These are phyloP conservation scores for Astrocystis sublimbata DNA, from an alignment of 495 filamentous ascomycete genomes.

Conservation along the genomic window DNA sequence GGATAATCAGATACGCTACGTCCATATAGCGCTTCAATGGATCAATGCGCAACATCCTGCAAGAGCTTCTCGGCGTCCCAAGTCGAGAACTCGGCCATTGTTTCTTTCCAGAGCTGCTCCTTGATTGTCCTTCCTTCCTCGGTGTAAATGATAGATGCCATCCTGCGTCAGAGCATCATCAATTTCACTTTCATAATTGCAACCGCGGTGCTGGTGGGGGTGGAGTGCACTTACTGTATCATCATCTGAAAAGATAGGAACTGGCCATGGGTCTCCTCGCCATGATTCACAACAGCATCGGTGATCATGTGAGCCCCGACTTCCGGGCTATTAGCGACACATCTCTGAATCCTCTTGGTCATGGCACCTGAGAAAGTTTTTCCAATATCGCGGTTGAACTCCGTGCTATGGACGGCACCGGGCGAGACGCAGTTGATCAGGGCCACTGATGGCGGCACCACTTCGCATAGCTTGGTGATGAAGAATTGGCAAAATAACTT, in stretches of 20 bases:
- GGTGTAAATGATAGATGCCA: constrained; percentile 30
- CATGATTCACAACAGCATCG: constrained; percentile 40
- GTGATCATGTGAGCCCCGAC: constrained; percentile 38
- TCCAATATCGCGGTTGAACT: constrained; percentile 33
- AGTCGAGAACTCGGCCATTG: constrained; percentile 40
- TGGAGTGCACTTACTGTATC: constrained; percentile 38
- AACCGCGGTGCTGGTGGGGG: not conserved
- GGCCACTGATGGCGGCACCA: constrained; percentile 37
- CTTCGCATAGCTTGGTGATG: constrained; percentile 37
- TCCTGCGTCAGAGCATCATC: constrained; percentile 11
- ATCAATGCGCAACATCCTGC: not conserved
- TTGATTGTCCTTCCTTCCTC: constrained; percentile 34
- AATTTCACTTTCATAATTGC: not conserved
- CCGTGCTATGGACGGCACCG: constrained; percentile 38
- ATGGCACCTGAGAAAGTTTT: constrained; percentile 15
- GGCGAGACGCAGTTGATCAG: constrained; percentile 48
- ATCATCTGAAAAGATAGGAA: constrained; percentile 39
- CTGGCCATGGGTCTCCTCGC: constrained; percentile 45
- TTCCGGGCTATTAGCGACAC: constrained; percentile 28
- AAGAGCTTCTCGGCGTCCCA: constrained; percentile 15
- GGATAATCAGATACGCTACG: no score
- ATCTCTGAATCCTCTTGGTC: constrained; percentile 19
- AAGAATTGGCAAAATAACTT: constrained; percentile 46
- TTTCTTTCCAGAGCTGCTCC: constrained; percentile 43
- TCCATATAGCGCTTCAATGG: not conserved